Evolutionary conservation across 169 alveolate species (phyloP).

Genomic region (Plasmodium malariae): DNA sequence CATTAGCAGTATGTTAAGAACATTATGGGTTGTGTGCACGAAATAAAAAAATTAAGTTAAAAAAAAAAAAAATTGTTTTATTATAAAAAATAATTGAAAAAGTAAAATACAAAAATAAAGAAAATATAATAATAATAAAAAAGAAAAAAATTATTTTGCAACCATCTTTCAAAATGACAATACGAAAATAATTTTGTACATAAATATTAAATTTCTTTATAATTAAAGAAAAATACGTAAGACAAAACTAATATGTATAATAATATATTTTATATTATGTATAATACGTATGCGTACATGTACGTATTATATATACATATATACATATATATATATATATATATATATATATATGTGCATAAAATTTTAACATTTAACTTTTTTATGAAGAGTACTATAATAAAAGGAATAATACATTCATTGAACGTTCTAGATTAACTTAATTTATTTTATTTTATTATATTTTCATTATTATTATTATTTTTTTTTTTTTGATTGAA

Average conservation of each 20-base stretch:
- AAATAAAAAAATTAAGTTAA: constrained; percentile 13
- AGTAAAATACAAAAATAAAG: neutral
- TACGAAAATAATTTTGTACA: neutral
- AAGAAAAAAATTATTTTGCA: neutral
- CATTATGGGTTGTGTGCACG: constrained; percentile 19
- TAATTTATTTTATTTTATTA: neutral
- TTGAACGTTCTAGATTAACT: constrained; percentile 31
- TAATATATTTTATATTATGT: too few relatives aligned
- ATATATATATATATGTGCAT: neutral
- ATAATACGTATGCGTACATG: too few relatives aligned
- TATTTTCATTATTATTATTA: constrained; percentile 1
- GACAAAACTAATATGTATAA: too few relatives aligned
- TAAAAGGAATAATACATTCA: too few relatives aligned
- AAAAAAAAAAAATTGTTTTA: constrained; percentile 7
- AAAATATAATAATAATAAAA: neutral
- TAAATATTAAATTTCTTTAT: too few relatives aligned
- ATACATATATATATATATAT: too few relatives aligned
- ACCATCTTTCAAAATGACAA: neutral
- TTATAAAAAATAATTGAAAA: too few relatives aligned
- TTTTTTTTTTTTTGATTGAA: constrained; percentile 2
- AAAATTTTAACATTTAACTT: neutral
- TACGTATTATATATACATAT: too few relatives aligned
- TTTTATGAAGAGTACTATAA: constrained; percentile 4
- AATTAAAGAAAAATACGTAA: too few relatives aligned
- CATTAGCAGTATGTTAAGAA: too few relatives aligned